phyloP scores from a whole-genome alignment of 352 stramenopile genomes.

The Globisporangium polare region DNA sequence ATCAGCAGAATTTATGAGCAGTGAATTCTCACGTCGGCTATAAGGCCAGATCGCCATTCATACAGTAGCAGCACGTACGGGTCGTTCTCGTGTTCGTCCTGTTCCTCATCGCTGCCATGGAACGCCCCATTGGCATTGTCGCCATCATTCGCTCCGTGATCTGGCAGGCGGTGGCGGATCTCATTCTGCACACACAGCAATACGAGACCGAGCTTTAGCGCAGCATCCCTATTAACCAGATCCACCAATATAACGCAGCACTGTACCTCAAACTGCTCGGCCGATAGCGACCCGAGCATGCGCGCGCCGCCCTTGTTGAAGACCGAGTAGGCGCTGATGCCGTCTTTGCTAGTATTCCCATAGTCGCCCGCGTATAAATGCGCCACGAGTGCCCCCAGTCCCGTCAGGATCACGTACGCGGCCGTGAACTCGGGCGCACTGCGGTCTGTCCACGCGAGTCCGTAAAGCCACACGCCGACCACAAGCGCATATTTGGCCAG shows the following conservation, averaged over 20 bases:
- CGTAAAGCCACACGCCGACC: constrained; percentile 34
- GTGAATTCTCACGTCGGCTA: not conserved
- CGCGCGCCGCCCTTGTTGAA: constrained; percentile 68
- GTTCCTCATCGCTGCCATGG: constrained; percentile 11
- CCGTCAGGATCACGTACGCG: constrained; percentile 61
- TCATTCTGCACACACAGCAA: constrained; percentile 44
- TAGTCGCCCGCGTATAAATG: constrained; percentile 31
- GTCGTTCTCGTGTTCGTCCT: constrained; percentile 37
- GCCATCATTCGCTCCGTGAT: constrained; percentile 11
- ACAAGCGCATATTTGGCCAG: constrained; percentile 20
- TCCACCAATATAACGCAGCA: not conserved
- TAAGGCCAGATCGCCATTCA: not conserved
- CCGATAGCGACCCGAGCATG: constrained; percentile 76
- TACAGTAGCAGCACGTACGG: constrained; percentile 26
- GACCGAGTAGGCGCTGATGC: constrained; percentile 77
- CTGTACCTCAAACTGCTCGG: constrained; percentile 78
- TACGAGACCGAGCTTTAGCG: not conserved
- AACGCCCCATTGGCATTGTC: not conserved
- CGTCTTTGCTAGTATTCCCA: constrained; percentile 9
- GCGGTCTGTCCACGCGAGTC: constrained; percentile 42
- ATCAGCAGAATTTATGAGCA: not conserved
- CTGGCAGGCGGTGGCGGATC: constrained; percentile 52
- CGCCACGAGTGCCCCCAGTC: constrained; percentile 33
- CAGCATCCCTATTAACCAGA: not conserved
- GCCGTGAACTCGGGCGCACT: constrained; percentile 50